A percentile compares a stretch with the other conserved stretches of the same genome.
phyloP scores from a whole-genome alignment of 176 grass and related monocot species.

The Thalia dealbata region DNA sequence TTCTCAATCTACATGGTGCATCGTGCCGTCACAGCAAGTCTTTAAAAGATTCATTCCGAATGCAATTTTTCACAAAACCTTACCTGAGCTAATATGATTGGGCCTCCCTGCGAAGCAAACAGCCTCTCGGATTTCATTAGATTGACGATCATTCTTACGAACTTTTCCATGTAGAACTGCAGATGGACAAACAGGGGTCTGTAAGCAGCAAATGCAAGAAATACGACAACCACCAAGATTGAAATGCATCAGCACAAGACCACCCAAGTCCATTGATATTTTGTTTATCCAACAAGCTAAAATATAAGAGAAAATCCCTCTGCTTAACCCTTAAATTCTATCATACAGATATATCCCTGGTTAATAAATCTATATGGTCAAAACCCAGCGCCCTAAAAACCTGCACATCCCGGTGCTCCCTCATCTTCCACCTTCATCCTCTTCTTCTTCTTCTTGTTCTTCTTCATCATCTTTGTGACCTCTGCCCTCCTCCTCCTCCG shows the following conservation, averaged over 20 bases:
- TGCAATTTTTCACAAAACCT: neutral
- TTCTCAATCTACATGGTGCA: conserved; percentile 61
- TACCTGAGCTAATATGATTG: conserved; percentile 82
- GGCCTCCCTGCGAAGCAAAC: conserved; percentile 77
- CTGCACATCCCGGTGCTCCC: no score
- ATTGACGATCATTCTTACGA: conserved; percentile 53
- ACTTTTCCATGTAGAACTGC: conserved; percentile 67
- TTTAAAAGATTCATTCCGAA: neutral
- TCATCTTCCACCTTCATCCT: no score
- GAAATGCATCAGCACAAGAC: neutral
- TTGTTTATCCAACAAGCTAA: no score
- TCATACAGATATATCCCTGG: no score
- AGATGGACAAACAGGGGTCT: neutral
- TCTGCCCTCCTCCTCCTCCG: no score
- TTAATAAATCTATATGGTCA: no score
- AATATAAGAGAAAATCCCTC: no score
- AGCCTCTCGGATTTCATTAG: conserved; percentile 50
- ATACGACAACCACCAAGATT: neutral
- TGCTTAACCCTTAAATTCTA: no score
- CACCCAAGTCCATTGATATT: no score
- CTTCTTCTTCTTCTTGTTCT: no score
- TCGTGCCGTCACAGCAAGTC: neutral
- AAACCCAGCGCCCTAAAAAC: no score
- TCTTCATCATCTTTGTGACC: no score
- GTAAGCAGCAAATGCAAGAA: neutral